These are phyloP conservation scores for Volvariella volvacea DNA, from an alignment of 1,284 basidiomycete species.

Conservation along the genomic window DNA sequence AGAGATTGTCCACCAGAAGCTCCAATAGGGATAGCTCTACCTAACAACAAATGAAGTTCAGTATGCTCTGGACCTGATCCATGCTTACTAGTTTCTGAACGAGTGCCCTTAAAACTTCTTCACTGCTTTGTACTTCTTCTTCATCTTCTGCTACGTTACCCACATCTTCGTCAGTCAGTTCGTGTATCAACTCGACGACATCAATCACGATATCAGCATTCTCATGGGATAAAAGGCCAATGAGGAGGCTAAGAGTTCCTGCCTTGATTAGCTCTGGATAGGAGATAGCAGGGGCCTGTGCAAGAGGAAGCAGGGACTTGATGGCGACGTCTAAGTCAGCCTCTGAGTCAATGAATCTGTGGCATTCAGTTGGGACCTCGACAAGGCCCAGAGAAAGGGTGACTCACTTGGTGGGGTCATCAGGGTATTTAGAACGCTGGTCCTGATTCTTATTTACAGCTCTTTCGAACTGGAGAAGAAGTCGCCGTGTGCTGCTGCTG, in stretches of 20 bases:
- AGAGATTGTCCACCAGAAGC: conserved; percentile 84
- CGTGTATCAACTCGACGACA: conserved; percentile 85
- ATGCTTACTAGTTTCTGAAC: conserved; percentile 65
- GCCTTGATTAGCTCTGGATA: conserved; percentile 88
- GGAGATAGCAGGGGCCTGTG: conserved; percentile 77
- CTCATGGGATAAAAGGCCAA: conserved; percentile 86
- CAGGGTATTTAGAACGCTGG: conserved; percentile 85
- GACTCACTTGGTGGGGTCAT: conserved; percentile 82
- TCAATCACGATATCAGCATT: conserved; percentile 93
- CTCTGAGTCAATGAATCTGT: conserved; percentile 97
- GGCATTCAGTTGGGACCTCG: conserved; percentile 3
- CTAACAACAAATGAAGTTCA: conserved; percentile 28
- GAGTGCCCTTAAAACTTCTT: conserved; percentile 65
- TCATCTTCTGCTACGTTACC: conserved; percentile 70
- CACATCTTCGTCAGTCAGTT: conserved; percentile 95
- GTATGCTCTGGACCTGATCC: conserved; percentile 10
- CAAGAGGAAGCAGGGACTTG: conserved; percentile 83
- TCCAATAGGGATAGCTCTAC: conserved; percentile 81
- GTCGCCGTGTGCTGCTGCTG: conserved; percentile 63
- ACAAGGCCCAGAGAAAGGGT: not conserved
- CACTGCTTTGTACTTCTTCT: conserved; percentile 63
- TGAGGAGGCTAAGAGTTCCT: conserved; percentile 62
- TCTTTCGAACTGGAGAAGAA: conserved; percentile 80
- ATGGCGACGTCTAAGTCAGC: conserved; percentile 87
- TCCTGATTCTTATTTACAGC: conserved; percentile 92